Evolutionary conservation across 129 eudicot species (phyloP).

Genomic region (Ambrosia artemisiifolia): DNA sequence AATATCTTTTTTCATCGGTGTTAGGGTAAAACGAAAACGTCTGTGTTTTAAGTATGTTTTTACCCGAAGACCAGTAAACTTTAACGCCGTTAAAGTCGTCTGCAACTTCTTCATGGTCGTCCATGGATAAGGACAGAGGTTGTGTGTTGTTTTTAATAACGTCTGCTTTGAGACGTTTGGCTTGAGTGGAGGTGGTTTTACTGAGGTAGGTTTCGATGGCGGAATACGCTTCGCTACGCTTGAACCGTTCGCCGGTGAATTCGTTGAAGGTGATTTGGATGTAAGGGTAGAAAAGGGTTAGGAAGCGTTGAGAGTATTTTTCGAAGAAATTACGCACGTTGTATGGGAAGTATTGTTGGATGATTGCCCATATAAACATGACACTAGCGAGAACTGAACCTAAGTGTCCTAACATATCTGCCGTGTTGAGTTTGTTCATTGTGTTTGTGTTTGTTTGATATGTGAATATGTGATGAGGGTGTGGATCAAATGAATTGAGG

Average conservation of each 20-base stretch:
- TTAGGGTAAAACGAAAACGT: slow-evolving; percentile 36
- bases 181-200: slow-evolving; percentile 32
- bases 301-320: slow-evolving; percentile 25
- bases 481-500: neutral
- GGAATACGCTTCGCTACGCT: slow-evolving; percentile 42
- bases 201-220: slow-evolving; percentile 52
- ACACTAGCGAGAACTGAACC: slow-evolving; percentile 47
- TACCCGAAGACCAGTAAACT: slow-evolving; percentile 47
- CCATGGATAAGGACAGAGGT: slow-evolving; percentile 36
- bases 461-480: neutral
- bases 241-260: slow-evolving; percentile 34
- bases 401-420: slow-evolving; percentile 30
- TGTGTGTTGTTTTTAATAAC: slow-evolving; percentile 22
- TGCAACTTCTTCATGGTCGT: slow-evolving; percentile 45
- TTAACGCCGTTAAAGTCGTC: slow-evolving; percentile 46
- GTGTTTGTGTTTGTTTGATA: neutral
- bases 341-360: slow-evolving; percentile 43
- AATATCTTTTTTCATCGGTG: slow-evolving; percentile 42
- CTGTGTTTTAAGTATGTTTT: slow-evolving; percentile 20
- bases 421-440: slow-evolving; percentile 25
- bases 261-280: slow-evolving; percentile 51
- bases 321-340: slow-evolving; percentile 26
- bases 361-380: slow-evolving; percentile 48
- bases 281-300: slow-evolving; percentile 44
- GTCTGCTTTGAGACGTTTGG: slow-evolving; percentile 42